Evolutionary conservation across 108 stramenopile genomes (phyloP).

Genomic region (Hondaea fermentalgiana): DNA sequence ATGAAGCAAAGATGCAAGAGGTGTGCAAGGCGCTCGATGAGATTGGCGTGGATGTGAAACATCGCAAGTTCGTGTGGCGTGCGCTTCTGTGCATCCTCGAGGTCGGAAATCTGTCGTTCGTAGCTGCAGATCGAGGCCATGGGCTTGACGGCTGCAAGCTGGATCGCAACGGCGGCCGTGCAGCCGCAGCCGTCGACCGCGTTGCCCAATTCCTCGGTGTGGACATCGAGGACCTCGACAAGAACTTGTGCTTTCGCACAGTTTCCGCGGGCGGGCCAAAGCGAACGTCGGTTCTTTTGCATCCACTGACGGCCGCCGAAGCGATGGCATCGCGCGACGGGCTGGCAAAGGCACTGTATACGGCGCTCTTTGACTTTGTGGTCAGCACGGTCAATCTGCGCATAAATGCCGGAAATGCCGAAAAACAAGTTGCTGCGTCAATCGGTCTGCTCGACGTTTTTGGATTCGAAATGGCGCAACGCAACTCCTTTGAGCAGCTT

Average conservation of each 20-base stretch:
- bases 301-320: neutral
- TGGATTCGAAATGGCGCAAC: neutral
- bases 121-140: neutral
- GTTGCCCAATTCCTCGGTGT: neutral
- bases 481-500: slow-evolving; percentile 16
- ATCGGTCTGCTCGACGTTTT: neutral
- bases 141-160: neutral
- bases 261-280: neutral
- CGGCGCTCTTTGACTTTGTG: neutral
- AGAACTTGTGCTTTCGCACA: neutral
- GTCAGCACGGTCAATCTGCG: neutral
- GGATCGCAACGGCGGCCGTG: neutral
- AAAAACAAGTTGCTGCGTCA: neutral
- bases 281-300: neutral
- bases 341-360: neutral
- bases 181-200: neutral
- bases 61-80: neutral
- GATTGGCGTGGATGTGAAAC: neutral
- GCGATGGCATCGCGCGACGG: neutral
- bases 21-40: neutral
- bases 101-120: neutral
- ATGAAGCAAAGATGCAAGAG: neutral
- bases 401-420: neutral
- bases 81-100: neutral
- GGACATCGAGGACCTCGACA: neutral